Evolutionary conservation across 2,329 filamentous ascomycete genomes (phyloP).

Genomic region (Alternaria consortialis): DNA sequence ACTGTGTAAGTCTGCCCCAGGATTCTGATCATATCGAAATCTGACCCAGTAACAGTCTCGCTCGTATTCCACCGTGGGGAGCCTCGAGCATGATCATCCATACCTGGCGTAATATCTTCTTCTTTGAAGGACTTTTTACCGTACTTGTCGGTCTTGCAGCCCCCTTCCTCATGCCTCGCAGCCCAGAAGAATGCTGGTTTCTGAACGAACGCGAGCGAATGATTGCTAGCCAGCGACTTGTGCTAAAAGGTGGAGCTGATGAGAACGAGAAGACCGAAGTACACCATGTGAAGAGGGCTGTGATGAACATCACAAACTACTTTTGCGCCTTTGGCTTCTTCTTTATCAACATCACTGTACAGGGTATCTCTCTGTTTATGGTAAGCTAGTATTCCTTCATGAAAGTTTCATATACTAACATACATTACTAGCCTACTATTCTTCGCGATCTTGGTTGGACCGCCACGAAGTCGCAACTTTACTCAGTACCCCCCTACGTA

Average conservation of each 20-base stretch:
- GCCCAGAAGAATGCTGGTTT: constrained; percentile 60
- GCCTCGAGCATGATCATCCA: constrained; percentile 54
- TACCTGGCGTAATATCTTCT: constrained; percentile 64
- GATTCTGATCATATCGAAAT: not conserved
- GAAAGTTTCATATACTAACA: not conserved
- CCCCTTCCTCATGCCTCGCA: constrained; percentile 63
- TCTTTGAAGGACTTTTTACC: constrained; percentile 68
- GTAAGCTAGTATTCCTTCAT: constrained; percentile 25
- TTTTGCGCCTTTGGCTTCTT: constrained; percentile 68
- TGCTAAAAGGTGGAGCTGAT: constrained; percentile 58
- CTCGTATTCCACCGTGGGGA: constrained; percentile 63
- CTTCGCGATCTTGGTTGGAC: constrained; percentile 51
- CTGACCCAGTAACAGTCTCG: constrained; percentile 27
- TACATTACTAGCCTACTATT: constrained; percentile 46
- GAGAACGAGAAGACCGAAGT: constrained; percentile 59
- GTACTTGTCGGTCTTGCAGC: constrained; percentile 58
- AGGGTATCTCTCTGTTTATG: constrained; percentile 55
- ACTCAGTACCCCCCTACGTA: constrained; percentile 52
- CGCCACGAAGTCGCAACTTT: constrained; percentile 50
- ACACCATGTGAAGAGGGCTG: constrained; percentile 61
- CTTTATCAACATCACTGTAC: constrained; percentile 68
- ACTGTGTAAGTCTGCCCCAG: constrained; percentile 54
- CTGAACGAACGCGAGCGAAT: constrained; percentile 63
- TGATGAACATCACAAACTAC: constrained; percentile 67
- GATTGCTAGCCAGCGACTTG: constrained; percentile 64